These are phyloP conservation scores for Actinidia polygama DNA, from an alignment of 179 eudicot genomes.

Conservation along the genomic window DNA sequence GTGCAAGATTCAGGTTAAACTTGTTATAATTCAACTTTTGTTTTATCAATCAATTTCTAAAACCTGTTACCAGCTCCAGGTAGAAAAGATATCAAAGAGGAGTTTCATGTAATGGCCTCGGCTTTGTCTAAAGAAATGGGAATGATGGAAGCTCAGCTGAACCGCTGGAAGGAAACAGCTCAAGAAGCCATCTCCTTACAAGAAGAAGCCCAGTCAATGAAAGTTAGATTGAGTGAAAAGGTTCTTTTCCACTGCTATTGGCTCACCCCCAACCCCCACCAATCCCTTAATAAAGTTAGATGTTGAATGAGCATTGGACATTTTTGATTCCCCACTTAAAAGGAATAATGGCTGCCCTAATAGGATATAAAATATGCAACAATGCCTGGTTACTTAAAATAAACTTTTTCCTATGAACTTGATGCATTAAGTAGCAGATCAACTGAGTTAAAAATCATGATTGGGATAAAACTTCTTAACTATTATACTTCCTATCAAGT, in stretches of 20 bases:
- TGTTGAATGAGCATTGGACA: not conserved
- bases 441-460: not conserved
- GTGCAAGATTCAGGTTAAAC: conserved; percentile 82
- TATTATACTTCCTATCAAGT: too few relatives aligned
- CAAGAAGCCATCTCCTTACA: conserved; percentile 75
- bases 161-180: conserved; percentile 84
- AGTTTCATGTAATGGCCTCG: conserved; percentile 82
- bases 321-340: not conserved
- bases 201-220: conserved; percentile 64
- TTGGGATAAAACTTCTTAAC: not conserved
- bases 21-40: not conserved
- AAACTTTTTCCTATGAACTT: not conserved
- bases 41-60: conserved; percentile 18
- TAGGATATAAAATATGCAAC: not conserved
- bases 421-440: not conserved
- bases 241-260: conserved; percentile 30
- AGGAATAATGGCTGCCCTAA: not conserved
- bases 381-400: not conserved
- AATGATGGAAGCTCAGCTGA: conserved; percentile 89
- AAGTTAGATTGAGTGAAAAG: conserved; percentile 60
- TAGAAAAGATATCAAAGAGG: conserved; percentile 81
- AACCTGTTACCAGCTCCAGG: conserved; percentile 43
- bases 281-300: not conserved
- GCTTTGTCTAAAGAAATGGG: conserved; percentile 87
- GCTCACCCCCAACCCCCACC: not conserved